Evolutionary conservation across 2,329 filamentous ascomycete species (phyloP), one percentile per base, ranked within the genome.

Genomic region (Alternaria sp.): DNA sequence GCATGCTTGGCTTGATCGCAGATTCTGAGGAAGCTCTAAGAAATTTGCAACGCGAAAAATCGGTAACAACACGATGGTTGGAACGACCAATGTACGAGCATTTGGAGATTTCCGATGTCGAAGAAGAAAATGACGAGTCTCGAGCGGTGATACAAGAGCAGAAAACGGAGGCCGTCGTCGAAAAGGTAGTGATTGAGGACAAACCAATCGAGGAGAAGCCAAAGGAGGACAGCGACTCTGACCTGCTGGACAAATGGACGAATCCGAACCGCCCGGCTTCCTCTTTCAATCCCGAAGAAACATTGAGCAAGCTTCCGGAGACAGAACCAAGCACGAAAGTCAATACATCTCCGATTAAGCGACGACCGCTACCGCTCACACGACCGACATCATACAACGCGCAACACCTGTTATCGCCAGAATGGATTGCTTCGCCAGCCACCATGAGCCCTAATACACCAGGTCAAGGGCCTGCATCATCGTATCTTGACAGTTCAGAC

Each of bases 41-140:
- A 49, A 57, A 44, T 45, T 53, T 74, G 17, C 65, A 70, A 53
- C 67, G 72, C 15, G 70, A 73, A 57, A 72, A 67, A 30, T 74
- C 72, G 4, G 53, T 68, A 36, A 74, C 72, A 19, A 74, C 72
- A 63, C 67, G 66, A 74, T 74, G 72, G 72, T 49, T 74, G 25
- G 72, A 74, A 63, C 67, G 68, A 17, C 72, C 72, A 28, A 66
- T 73, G 62, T 72, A 74, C 44, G 66, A 67, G 36, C 66, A 70
- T 40, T 64, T 68, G 51, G 65, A 67, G 25, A 60, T 65, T 50
- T 69, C 69, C 28, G 54, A 69, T 28, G 53, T 65, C 40, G 67
- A 69, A 59, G 60, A 67, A 36, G 63, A 67, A 61, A 63, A 30
- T 30, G 59, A 28, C 2, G 32, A 46, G n/a, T 44, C 43, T 40